phyloP scores from a whole-genome alignment of 2,329 filamentous ascomycete species.

The Fonsecaea nubica region DNA sequence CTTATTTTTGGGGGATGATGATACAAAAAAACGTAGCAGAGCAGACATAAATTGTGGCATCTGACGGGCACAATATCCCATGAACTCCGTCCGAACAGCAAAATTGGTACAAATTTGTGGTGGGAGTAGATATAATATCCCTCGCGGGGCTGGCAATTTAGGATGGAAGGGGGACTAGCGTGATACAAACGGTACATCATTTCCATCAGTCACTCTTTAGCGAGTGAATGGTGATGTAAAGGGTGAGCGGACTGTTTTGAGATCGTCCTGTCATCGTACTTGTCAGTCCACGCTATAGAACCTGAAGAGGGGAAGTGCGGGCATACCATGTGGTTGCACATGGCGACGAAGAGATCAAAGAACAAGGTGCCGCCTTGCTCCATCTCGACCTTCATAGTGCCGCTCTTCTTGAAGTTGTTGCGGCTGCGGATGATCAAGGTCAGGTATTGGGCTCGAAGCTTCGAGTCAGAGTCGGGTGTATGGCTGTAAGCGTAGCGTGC shows the following conservation, averaged over 20 bases:
- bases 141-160: constrained; percentile 25
- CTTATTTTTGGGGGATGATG: constrained; percentile 5
- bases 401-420: constrained; percentile 87
- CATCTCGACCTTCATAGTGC: constrained; percentile 97
- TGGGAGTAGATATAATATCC: not conserved
- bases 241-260: constrained; percentile 39
- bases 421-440: constrained; percentile 89
- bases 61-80: constrained; percentile 6
- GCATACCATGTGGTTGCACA: constrained; percentile 86
- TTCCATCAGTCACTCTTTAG: constrained; percentile 19
- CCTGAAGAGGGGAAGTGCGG: not conserved
- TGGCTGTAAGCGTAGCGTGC: constrained; percentile 90
- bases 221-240: constrained; percentile 38
- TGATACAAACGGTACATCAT: constrained; percentile 13
- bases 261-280: constrained; percentile 39
- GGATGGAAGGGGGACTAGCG: constrained; percentile 17
- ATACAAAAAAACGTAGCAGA: constrained; percentile 20
- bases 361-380: constrained; percentile 84
- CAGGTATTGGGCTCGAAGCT: constrained; percentile 86
- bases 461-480: constrained; percentile 89
- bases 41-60: not conserved
- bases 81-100: constrained; percentile 9
- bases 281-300: not conserved
- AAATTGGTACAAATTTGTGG: constrained; percentile 9
- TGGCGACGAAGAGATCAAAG: constrained; percentile 91